phyloP scores from a whole-genome alignment of 2,329 filamentous ascomycete genomes.

The Aspergillus aculeatinus region DNA sequence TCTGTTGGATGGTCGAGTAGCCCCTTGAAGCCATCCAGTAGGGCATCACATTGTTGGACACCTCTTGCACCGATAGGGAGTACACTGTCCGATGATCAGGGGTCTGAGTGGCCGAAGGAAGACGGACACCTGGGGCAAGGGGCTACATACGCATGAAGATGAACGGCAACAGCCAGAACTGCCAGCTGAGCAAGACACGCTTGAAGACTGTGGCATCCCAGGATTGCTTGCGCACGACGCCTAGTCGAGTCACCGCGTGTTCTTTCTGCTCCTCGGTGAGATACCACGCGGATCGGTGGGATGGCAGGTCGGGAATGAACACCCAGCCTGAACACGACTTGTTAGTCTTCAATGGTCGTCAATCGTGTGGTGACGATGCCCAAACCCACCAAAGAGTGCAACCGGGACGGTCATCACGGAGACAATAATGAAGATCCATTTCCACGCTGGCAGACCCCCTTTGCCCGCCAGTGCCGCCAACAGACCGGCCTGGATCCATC shows the following conservation, averaged over 20 bases:
- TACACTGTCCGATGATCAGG: constrained; percentile 31
- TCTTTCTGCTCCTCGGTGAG: constrained; percentile 35
- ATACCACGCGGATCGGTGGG: constrained; percentile 45
- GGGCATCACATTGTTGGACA: constrained; percentile 48
- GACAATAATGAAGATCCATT: constrained; percentile 48
- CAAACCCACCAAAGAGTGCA: constrained; percentile 38
- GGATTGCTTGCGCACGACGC: constrained; percentile 27
- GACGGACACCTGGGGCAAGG: no score
- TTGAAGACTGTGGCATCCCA: constrained; percentile 34
- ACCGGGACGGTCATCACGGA: constrained; percentile 45
- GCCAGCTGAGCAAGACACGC: constrained; percentile 44
- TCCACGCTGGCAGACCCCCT: constrained; percentile 42
- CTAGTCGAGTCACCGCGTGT: constrained; percentile 39
- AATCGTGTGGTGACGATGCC: background rate
- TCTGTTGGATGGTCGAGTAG: constrained; percentile 46
- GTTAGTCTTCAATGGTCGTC: background rate
- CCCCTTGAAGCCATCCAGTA: constrained; percentile 49
- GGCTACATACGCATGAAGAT: constrained; percentile 45
- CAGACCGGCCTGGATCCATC: constrained; percentile 48
- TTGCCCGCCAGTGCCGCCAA: constrained; percentile 38
- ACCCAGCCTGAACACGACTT: constrained; percentile 38
- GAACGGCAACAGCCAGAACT: constrained; percentile 47
- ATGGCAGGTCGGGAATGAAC: constrained; percentile 46
- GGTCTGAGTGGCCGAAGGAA: background rate
- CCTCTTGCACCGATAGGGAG: constrained; percentile 45